These are phyloP conservation scores for Nitzschia inconspicua DNA, from an alignment of 108 stramenopile genomes.

Conservation along the genomic window DNA sequence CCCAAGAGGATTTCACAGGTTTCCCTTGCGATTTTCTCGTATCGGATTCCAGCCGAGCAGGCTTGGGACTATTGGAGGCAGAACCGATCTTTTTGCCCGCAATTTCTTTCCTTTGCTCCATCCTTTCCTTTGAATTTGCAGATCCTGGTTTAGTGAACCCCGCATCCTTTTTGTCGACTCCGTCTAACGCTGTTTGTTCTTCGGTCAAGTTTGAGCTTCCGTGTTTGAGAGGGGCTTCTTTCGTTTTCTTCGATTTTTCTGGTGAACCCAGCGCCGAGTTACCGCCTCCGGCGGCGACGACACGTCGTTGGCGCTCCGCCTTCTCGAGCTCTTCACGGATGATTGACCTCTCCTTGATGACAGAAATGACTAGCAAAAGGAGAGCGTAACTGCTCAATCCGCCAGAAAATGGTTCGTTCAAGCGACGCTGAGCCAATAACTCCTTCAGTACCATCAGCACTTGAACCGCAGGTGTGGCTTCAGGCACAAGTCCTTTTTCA, in stretches of 20 bases:
- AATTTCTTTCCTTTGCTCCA: too few species aligned
- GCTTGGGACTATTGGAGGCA: too few species aligned
- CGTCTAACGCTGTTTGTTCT: background rate
- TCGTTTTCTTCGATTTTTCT: too few species aligned
- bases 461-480: conserved; percentile 74
- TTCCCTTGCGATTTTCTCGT: too few species aligned
- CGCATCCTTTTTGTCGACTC: background rate
- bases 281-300: conserved; percentile 42
- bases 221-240: too few species aligned
- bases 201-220: too few species aligned
- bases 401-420: conserved; percentile 95
- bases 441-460: conserved; percentile 88
- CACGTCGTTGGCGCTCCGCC: conserved; percentile 61
- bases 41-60: too few species aligned
- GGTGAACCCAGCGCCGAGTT: conserved; percentile 9
- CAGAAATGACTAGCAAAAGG: conserved; percentile 79
- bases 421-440: conserved; percentile 79
- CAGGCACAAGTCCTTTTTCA: conserved; percentile 60
- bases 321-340: conserved; percentile 71
- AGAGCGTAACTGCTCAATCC: conserved; percentile 95
- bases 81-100: background rate
- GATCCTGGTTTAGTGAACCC: too few species aligned
- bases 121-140: too few species aligned
- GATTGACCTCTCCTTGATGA: conserved; percentile 69
- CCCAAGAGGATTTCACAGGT: conserved; percentile 71